phyloP scores from a whole-genome alignment of 495 filamentous ascomycete genomes.

The Xeromyces bisporus region DNA sequence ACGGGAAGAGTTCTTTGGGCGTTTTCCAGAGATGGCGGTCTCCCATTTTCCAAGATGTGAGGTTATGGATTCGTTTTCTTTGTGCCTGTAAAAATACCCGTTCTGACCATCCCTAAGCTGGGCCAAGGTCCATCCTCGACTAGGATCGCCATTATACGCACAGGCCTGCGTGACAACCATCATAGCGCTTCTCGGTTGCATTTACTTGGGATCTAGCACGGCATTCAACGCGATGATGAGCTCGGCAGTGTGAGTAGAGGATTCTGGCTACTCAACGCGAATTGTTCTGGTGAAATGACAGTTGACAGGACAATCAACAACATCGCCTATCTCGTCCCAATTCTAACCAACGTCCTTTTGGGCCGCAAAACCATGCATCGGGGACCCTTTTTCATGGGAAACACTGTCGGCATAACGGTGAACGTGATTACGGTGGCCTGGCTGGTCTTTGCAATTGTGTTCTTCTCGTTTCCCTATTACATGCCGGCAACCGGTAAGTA shows the following conservation, averaged over 20 bases:
- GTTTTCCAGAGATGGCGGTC: conserved; percentile 48
- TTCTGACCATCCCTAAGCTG: conserved; percentile 11
- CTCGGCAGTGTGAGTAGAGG: conserved; percentile 27
- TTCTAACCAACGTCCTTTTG: conserved; percentile 20
- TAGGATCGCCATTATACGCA: conserved; percentile 34
- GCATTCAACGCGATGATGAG: conserved; percentile 56
- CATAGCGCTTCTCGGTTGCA: conserved; percentile 46
- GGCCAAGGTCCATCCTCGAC: conserved; percentile 11
- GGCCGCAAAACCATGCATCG: conserved; percentile 18
- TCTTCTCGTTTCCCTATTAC: conserved; percentile 57
- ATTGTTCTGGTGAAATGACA: conserved; percentile 1
- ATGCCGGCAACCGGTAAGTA: conserved; percentile 28
- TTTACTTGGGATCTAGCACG: conserved; percentile 49
- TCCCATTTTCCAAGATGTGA: conserved; percentile 18
- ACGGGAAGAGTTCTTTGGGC: conserved; percentile 57
- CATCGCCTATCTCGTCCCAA: conserved; percentile 18
- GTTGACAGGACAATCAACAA: conserved; percentile 19
- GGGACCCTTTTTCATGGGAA: conserved; percentile 16
- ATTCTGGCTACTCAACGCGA: neutral
- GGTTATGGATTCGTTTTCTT: neutral
- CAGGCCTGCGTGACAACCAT: conserved; percentile 43
- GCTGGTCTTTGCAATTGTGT: conserved; percentile 32
- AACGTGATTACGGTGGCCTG: conserved; percentile 19
- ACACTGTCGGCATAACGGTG: conserved; percentile 15
- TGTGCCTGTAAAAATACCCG: neutral